Conservation (phyloP, 305 asterid genomes). For the Fraxinus xanthoxyloides region DNA sequence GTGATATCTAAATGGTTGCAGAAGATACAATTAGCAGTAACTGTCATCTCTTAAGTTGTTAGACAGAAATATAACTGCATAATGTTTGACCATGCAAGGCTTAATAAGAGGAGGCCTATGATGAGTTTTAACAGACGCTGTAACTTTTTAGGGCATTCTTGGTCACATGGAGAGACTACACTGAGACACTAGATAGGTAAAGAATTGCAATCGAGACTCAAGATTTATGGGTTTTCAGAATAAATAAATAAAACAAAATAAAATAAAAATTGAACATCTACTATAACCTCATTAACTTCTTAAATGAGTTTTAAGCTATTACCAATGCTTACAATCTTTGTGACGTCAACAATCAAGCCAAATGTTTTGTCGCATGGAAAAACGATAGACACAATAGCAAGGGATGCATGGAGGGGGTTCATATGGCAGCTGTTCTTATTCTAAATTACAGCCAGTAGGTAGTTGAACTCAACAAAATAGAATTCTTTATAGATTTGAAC, state of each 20-base stretch:
- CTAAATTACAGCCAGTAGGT: not conserved
- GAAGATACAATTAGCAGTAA: not conserved
- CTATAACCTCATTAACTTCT: not conserved
- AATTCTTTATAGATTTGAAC: not conserved
- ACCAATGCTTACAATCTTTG: not conserved
- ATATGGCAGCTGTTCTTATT: not conserved
- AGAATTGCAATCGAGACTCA: not conserved
- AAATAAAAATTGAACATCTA: not conserved
- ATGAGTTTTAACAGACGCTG: not conserved
- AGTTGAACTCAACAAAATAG: not conserved
- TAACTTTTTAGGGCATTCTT: constrained; percentile 1
- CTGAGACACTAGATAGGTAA: not conserved
- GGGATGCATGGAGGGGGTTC: not conserved
- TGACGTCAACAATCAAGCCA: not conserved
- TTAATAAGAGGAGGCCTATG: not conserved
- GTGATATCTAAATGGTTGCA: not conserved
- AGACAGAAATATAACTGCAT: not conserved
- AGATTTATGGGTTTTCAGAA: not conserved
- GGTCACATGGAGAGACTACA: not conserved
- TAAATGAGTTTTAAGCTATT: not conserved
- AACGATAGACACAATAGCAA: not conserved
- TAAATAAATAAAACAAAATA: too few species aligned
- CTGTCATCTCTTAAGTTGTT: not conserved
- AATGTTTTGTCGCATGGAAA: not conserved
- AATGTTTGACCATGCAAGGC: not conserved